Conservation (phyloP, 768 basidiomycete genomes). For the Termitomyces bulborhizus region DNA sequence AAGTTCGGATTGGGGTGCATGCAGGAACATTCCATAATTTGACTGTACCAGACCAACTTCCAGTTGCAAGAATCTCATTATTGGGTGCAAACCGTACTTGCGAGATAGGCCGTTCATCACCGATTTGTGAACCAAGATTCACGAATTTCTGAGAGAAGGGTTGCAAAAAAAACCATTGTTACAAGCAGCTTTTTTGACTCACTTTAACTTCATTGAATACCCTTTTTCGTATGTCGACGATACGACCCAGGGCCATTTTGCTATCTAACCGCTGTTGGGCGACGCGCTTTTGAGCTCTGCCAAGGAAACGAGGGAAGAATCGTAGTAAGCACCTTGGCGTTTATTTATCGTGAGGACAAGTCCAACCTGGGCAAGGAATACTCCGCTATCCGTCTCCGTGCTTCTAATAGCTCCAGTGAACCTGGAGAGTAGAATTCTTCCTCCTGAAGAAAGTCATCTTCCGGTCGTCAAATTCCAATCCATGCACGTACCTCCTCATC, state of each 20-base stretch:
- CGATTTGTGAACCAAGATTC: constrained; percentile 96
- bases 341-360: constrained; percentile 52
- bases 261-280: constrained; percentile 90
- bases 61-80: constrained; percentile 81
- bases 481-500: constrained; percentile 60
- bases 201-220: constrained; percentile 90
- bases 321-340: constrained; percentile 72
- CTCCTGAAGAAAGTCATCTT: constrained; percentile 42
- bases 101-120: constrained; percentile 91
- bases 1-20: constrained; percentile 70
- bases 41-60: constrained; percentile 92
- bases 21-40: constrained; percentile 95
- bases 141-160: constrained; percentile 58
- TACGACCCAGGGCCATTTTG: constrained; percentile 76
- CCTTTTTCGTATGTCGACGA: constrained; percentile 90
- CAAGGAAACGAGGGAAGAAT: constrained; percentile 32
- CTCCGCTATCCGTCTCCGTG: constrained; percentile 82
- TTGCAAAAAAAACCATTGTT: too few relatives aligned
- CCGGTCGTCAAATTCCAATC: background rate
- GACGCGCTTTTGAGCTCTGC: constrained; percentile 93
- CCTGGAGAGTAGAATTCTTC: constrained; percentile 97
- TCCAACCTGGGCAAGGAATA: constrained; percentile 93
- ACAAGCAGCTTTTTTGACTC: constrained; percentile 12
- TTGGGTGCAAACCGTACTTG: constrained; percentile 95
- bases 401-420: constrained; percentile 78